These are phyloP conservation scores for Flaveria bidentis DNA, from an alignment of 129 eudicot species.

Conservation along the genomic window DNA sequence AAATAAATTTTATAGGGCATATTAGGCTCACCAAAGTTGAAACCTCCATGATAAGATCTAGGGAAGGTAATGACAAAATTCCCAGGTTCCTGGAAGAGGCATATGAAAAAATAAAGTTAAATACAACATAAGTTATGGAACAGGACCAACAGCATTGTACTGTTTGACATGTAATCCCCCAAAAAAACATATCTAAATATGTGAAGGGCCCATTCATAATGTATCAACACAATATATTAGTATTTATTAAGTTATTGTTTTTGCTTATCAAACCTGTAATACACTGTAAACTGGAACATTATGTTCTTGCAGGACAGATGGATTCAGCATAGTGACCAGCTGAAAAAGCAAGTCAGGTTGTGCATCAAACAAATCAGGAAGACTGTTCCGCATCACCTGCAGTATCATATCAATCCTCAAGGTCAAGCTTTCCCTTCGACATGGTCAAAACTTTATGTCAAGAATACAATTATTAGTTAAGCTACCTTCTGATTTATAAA, in stretches of 20 bases:
- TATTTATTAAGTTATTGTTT: conserved; percentile 11
- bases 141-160: neutral
- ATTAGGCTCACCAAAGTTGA: conserved; percentile 79
- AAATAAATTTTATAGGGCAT: neutral
- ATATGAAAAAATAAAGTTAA: conserved; percentile 20
- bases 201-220: neutral
- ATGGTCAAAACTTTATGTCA: neutral
- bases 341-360: conserved; percentile 97
- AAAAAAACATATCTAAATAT: neutral
- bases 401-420: conserved; percentile 23
- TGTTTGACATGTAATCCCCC: conserved; percentile 7
- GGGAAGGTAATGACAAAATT: conserved; percentile 96
- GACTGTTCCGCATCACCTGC: conserved; percentile 87
- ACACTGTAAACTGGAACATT: conserved; percentile 93
- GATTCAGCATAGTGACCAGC: conserved; percentile 98
- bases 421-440: conserved; percentile 22
- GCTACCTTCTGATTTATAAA: neutral
- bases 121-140: neutral
- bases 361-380: conserved; percentile 97
- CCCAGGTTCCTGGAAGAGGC: conserved; percentile 80
- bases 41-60: conserved; percentile 98
- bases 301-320: conserved; percentile 79
- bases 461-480: conserved; percentile 2
- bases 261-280: conserved; percentile 59
- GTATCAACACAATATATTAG: neutral